phyloP scores from a whole-genome alignment of 805 yeast genomes.

The Sugiyamaella chiloensis region DNA sequence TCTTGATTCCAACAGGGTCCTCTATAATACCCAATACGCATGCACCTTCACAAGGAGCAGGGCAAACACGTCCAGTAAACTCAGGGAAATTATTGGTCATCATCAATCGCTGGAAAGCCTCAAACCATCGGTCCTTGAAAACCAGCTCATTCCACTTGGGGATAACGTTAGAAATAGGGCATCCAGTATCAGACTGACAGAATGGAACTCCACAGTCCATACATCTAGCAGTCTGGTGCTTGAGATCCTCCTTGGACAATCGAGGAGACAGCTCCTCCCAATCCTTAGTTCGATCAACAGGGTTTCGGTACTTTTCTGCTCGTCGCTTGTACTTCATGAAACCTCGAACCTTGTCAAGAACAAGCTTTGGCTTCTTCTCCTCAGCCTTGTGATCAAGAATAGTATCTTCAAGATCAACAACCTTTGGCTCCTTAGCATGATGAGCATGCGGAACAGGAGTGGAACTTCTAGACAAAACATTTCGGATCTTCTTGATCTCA shows the following conservation, averaged over 20 bases:
- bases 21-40: slow-evolving; percentile 90
- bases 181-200: slow-evolving; percentile 97
- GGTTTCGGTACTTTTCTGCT: slow-evolving; percentile 78
- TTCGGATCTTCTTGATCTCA: slow-evolving; percentile 55
- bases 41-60: slow-evolving; percentile 99
- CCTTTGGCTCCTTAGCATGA: slow-evolving; percentile 63
- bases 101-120: slow-evolving; percentile 83
- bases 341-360: slow-evolving; percentile 78
- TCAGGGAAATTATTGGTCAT: slow-evolving; percentile 99
- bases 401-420: slow-evolving; percentile 86
- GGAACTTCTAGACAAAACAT: slow-evolving; percentile 35
- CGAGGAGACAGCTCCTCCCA: slow-evolving; percentile 89
- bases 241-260: slow-evolving; percentile 79
- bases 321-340: slow-evolving; percentile 92
- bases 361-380: slow-evolving; percentile 54
- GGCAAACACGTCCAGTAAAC: slow-evolving; percentile 96
- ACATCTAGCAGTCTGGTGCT: slow-evolving; percentile 93
- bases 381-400: slow-evolving; percentile 65
- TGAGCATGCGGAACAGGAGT: slow-evolving; percentile 23
- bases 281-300: slow-evolving; percentile 73
- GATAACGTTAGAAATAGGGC: slow-evolving; percentile 94
- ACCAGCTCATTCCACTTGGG: slow-evolving; percentile 98
- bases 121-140: slow-evolving; percentile 90
- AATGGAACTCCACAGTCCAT: slow-evolving; percentile 99
- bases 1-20: slow-evolving; percentile 94